These are phyloP conservation scores for Bipolaris zeicola DNA, from an alignment of 2,329 filamentous ascomycete genomes.

Conservation along the genomic window DNA sequence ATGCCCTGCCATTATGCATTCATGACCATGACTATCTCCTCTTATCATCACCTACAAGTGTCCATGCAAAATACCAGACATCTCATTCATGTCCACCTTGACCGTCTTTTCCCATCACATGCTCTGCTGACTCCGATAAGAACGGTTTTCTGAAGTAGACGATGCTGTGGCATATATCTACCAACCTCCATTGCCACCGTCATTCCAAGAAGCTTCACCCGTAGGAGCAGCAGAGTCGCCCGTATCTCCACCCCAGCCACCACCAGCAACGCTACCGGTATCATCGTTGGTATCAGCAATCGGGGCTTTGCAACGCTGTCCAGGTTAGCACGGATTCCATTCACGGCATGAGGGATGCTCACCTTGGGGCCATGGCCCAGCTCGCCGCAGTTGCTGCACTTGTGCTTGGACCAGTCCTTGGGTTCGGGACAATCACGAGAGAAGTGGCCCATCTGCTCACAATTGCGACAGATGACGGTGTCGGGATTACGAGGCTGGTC, in stretches of 20 bases:
- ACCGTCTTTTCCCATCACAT: background rate
- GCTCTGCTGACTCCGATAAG: background rate
- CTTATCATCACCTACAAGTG: background rate
- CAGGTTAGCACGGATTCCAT: constrained; percentile 14
- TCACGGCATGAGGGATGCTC: background rate
- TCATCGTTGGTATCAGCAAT: constrained; percentile 27
- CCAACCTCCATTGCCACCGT: background rate
- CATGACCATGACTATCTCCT: background rate
- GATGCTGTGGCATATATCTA: background rate
- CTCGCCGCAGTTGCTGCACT: constrained; percentile 55
- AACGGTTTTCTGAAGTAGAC: too few species aligned
- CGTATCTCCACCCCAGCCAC: constrained; percentile 20
- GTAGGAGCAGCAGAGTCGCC: constrained; percentile 16
- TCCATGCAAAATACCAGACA: background rate
- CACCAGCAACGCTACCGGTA: constrained; percentile 18
- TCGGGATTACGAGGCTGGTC: constrained; percentile 45
- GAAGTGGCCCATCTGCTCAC: constrained; percentile 67
- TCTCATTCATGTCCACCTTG: background rate
- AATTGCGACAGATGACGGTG: constrained; percentile 62
- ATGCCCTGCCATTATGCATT: too few species aligned
- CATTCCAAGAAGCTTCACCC: constrained; percentile 27
- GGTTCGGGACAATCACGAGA: constrained; percentile 63
- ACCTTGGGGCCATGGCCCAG: constrained; percentile 44
- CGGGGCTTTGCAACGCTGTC: constrained; percentile 41
- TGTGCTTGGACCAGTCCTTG: constrained; percentile 56